Base-by-base conservation (phyloP, 225 moss, liverwort and hornwort species). In the Marchantia polymorpha region DNA sequence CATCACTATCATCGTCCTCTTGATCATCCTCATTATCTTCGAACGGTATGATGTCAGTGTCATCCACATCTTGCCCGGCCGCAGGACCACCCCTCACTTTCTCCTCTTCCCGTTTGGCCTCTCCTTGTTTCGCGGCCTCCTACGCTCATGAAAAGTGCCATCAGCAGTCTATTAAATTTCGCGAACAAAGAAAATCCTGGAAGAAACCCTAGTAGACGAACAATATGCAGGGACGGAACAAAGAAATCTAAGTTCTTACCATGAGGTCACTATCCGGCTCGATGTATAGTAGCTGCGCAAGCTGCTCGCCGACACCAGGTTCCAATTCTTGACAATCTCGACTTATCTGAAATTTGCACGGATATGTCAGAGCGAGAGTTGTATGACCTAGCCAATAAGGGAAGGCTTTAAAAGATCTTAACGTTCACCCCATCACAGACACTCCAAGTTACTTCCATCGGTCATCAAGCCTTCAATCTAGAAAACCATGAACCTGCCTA, bases 291-390 rank as follows among this genome's bases (percentile, higher is more conserved):
- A 95, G 88, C 71, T 88, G 88, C 83, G 92, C 91, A 84, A 99
- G 85, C 79, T 93, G 95, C 81, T 95, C 99, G 73, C 99, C 99
- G 7, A 94, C 91, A 86, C 81, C 85, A 75, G 87, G 88, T 86
- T 99, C 99, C 89, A 99, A 82, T 87, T 99, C 99, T 84, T 99
- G 99, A 81, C 99, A 99, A 83, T 99, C 99, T 81, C 99, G 89
- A 83, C 99, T 99, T 67, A 99, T 99, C 99, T 99, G 90, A 20
- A 85, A 30, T 51, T 55, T 16, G 0, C 7, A 59, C n/a, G 52
- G 19, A 14, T 67, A 6, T 10, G 13, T 67, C 65, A 66, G 19
- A 58, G 19, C 58, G 5, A 58, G 15, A 14, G 15, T 39, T 39
- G 39, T 39, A 39, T 39, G 39, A 39, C 39, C 5, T 39, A 5